Evolutionary conservation across 176 grass and related monocot genomes (phyloP).

Genomic region (Lolium multiflorum): DNA sequence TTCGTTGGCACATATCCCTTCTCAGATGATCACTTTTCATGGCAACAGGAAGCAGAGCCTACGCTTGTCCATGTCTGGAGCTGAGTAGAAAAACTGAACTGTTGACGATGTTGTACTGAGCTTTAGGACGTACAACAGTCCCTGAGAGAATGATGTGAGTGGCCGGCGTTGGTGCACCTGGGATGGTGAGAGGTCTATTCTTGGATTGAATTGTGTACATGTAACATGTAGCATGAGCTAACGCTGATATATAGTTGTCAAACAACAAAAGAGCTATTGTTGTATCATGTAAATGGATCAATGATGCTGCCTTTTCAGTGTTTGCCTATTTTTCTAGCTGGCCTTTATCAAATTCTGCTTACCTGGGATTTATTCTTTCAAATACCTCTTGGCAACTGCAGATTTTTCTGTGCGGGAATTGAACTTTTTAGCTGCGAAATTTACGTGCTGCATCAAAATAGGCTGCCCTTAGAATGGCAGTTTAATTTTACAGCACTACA

Average conservation of each 20-base stretch:
- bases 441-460: not conserved
- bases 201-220: not conserved
- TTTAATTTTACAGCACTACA: not conserved
- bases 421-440: not conserved
- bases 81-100: constrained; percentile 34
- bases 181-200: not conserved
- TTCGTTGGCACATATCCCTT: not conserved
- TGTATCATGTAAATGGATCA: not conserved
- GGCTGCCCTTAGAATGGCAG: not conserved
- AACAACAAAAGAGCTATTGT: not conserved
- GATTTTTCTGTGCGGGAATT: not conserved
- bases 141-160: not conserved
- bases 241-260: not conserved
- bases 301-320: too few species aligned
- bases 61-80: not conserved
- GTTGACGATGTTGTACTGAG: not conserved
- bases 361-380: not conserved
- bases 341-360: not conserved
- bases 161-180: not conserved
- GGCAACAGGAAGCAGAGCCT: constrained; percentile 1
- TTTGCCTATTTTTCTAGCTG: too few species aligned
- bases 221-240: not conserved
- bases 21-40: not conserved
- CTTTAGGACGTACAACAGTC: not conserved
- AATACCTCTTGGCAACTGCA: not conserved